Base-by-base conservation (phyloP, 169 alveolate genomes). In the Eimeria acervulina region DNA sequence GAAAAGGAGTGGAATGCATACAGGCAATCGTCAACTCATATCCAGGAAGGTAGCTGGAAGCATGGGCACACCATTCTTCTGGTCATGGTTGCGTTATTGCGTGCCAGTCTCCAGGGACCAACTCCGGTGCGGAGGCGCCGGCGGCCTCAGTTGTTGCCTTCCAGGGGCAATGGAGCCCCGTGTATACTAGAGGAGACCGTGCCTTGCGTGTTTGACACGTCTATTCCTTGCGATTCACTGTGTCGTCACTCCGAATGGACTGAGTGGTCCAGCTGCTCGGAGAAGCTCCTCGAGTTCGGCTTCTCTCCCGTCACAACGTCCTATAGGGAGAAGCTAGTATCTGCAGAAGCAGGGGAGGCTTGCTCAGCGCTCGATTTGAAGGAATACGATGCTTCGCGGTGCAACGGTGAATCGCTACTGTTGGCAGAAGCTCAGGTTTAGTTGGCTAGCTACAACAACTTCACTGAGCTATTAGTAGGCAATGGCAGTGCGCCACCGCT, bases 161-260 rank as follows among this genome's bases (percentile, higher is more conserved):
- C 94, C 59, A 87, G 94, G 70, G 94, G 94, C 83, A 87, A 15
- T 63, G 94, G 94, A 28, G 83, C 94, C 40, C 83, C 94, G 17
- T 87, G 94, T 42, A 23, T 38, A 7, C 61, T 87, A 74, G 94
- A 87, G 31, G 94, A 87, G 83, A 38, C 94, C 61, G 83, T 61
- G 13, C 55, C 94, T 1, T 87, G 94, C 59, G 94, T 63, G 28
- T 61, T 63, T 31, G 94, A 87, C 44, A 63, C 44, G 63, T 83
- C 83, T 59, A 36, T 61, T 51, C 94, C 84, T 61, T 87, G 94
- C 94, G 42, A 63, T 13, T 87, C 83, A 31, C 63, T 87, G 83
- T 87, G 94, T 31, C 80, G 70, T 40, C 94, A 87, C 81, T 87
- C 94, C 51, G 83, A 87, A 12, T 87, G 94, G 94, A 87, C 83